Conservation (phyloP, 2,329 filamentous ascomycete species). For the Metarhizium rileyi region DNA sequence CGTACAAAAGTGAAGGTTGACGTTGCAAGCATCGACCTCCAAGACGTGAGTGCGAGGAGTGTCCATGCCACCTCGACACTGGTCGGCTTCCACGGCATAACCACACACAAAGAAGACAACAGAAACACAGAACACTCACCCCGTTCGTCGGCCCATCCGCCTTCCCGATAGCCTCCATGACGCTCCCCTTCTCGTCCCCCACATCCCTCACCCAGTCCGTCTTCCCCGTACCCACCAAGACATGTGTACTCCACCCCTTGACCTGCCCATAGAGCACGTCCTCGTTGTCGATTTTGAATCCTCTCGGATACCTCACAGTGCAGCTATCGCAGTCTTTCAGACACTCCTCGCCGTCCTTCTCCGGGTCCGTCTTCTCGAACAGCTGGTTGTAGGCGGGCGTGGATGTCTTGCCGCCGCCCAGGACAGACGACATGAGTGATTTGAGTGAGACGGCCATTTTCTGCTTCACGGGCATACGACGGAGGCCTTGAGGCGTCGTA, state of each 20-base stretch:
- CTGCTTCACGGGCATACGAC: conserved; percentile 24
- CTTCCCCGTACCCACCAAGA: conserved; percentile 92
- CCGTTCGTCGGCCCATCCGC: conserved; percentile 55
- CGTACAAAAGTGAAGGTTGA: not conserved
- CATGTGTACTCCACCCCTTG: conserved; percentile 79
- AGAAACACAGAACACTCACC: conserved; percentile 35
- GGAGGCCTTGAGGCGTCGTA: conserved; percentile 6
- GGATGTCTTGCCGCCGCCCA: conserved; percentile 13
- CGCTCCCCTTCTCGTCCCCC: conserved; percentile 73
- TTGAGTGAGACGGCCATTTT: conserved; percentile 33
- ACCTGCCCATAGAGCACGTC: conserved; percentile 79
- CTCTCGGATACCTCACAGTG: conserved; percentile 63
- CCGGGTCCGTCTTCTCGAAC: conserved; percentile 66
- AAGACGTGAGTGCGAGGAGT: not conserved
- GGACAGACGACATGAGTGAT: conserved; percentile 21
- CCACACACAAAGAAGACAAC: not conserved
- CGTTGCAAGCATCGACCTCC: not conserved
- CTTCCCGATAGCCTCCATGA: conserved; percentile 65
- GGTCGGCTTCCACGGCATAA: not conserved
- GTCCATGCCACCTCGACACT: too few species aligned
- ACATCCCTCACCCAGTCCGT: conserved; percentile 89
- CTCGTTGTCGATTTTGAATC: conserved; percentile 62
- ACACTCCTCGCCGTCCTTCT: conserved; percentile 80
- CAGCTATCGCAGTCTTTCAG: conserved; percentile 78
- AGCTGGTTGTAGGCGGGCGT: conserved; percentile 35